These are phyloP conservation scores for Hemileia vastatrix DNA, from an alignment of 1,284 basidiomycete genomes.

Conservation along the genomic window DNA sequence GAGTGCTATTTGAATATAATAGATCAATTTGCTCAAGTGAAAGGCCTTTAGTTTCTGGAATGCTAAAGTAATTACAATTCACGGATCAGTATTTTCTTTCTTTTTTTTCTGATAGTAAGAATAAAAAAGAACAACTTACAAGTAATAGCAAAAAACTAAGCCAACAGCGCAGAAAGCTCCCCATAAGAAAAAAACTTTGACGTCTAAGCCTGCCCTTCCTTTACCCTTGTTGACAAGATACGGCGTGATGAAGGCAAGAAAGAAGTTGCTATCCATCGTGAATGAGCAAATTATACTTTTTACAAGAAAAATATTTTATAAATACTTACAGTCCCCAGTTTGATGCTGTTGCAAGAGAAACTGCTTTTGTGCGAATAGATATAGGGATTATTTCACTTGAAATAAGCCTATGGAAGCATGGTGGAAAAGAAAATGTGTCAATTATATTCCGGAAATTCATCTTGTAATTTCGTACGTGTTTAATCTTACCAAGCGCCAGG, in stretches of 20 bases:
- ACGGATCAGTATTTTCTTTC: neutral
- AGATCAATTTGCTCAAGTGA: slow-evolving; percentile 7
- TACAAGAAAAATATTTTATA: neutral
- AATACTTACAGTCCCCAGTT: neutral
- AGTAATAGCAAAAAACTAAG: neutral
- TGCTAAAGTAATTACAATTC: neutral
- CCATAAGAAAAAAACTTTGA: neutral
- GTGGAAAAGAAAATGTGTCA: neutral
- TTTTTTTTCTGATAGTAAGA: no score
- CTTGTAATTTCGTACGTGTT: no score
- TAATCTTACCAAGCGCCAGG: neutral
- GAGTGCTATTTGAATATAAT: neutral
- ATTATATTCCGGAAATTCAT: no score
- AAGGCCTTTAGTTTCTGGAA: slow-evolving; percentile 3
- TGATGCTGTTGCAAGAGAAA: neutral
- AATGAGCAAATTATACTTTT: neutral
- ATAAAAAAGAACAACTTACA: no score
- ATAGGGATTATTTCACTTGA: neutral
- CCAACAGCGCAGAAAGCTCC: neutral
- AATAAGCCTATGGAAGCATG: neutral
- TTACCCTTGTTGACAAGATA: neutral
- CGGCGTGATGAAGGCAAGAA: neutral
- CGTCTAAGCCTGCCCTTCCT: neutral
- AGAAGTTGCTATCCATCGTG: neutral
- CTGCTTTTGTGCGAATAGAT: neutral